Percentiles rank a stretch among this genome's conserved stretches.
Conservation (phyloP, 257 asterid genomes). For the Solanum habrochaites region DNA sequence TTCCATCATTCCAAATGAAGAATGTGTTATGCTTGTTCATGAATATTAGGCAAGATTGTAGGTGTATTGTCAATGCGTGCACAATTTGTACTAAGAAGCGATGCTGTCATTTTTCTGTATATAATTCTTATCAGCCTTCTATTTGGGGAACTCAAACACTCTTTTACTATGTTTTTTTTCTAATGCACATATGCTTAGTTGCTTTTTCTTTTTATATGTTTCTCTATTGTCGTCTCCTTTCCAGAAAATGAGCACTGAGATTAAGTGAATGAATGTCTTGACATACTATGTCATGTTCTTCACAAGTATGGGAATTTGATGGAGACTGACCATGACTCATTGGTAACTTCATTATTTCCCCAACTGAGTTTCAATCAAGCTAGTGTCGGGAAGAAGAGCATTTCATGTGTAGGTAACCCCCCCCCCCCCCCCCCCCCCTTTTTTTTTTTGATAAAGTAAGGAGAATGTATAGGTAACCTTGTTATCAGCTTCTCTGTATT, state of each 20-base stretch:
- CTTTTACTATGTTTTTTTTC: not conserved
- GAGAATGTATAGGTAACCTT: conserved; percentile 60
- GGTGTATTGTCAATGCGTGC: not conserved
- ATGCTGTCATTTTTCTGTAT: not conserved
- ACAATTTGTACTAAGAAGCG: not conserved
- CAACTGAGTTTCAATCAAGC: conserved; percentile 83
- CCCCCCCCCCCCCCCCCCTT: too few relatives aligned
- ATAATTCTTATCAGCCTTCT: not conserved
- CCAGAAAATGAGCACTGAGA: conserved; percentile 80
- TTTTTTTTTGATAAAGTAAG: too few relatives aligned
- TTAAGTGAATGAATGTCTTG: conserved; percentile 92
- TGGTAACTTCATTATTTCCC: conserved; percentile 67
- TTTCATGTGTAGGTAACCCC: conserved; percentile 90
- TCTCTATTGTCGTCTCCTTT: not conserved
- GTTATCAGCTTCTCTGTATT: not conserved
- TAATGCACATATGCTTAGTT: not conserved
- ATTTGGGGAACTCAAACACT: not conserved
- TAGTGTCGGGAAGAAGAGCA: conserved; percentile 87
- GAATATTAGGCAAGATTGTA: not conserved
- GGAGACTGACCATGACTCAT: conserved; percentile 62
- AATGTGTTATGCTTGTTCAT: not conserved
- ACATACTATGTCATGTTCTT: conserved; percentile 83
- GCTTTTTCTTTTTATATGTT: not conserved
- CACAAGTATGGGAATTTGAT: conserved; percentile 87
- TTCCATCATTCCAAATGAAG: not conserved